A percentile compares a stretch with the other conserved stretches of the same genome.
Evolutionary conservation across 139 green algal genomes (phyloP).

Genomic region (Auxenochlorella pyrenoidosa): DNA sequence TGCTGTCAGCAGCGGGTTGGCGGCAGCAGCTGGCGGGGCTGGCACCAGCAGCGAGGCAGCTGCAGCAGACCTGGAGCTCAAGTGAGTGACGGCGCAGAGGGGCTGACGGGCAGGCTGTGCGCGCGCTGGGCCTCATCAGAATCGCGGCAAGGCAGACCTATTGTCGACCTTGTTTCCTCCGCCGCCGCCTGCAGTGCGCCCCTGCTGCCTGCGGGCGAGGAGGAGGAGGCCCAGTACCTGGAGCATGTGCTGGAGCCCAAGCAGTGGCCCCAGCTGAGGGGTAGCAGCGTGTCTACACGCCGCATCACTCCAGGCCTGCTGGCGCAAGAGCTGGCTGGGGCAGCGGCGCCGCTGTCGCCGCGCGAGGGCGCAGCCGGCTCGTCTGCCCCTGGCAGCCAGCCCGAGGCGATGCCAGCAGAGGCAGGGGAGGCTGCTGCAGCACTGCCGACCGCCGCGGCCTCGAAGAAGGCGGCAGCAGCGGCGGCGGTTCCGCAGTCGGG

Average conservation of each 20-base stretch:
- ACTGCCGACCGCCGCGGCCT: neutral
- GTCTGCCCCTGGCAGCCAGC: too few species aligned
- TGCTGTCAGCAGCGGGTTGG: neutral
- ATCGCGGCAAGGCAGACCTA: too few species aligned
- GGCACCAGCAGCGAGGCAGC: neutral
- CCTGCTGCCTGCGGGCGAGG: neutral
- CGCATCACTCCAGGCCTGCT: constrained; percentile 19
- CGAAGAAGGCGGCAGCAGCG: neutral
- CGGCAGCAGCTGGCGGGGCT: neutral
- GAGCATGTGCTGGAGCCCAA: constrained; percentile 29
- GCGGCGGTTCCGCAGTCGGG: neutral
- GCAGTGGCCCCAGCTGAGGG: constrained; percentile 20
- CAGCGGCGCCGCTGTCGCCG: too few species aligned
- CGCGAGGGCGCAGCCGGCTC: too few species aligned
- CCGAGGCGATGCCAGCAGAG: neutral
- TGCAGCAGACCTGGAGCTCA: too few species aligned
- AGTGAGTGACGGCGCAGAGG: too few species aligned
- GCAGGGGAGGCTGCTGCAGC: neutral
- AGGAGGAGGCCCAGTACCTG: constrained; percentile 7
- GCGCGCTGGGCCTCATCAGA: too few species aligned
- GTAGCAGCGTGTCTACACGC: neutral
- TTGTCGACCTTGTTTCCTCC: too few species aligned
- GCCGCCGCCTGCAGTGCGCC: neutral
- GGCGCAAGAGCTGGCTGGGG: neutral
- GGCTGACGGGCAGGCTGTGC: too few species aligned